Evolutionary conservation across 2,329 filamentous ascomycete species (phyloP), one percentile per base, ranked within the genome.

Genomic region (Ascochyta pisi): DNA sequence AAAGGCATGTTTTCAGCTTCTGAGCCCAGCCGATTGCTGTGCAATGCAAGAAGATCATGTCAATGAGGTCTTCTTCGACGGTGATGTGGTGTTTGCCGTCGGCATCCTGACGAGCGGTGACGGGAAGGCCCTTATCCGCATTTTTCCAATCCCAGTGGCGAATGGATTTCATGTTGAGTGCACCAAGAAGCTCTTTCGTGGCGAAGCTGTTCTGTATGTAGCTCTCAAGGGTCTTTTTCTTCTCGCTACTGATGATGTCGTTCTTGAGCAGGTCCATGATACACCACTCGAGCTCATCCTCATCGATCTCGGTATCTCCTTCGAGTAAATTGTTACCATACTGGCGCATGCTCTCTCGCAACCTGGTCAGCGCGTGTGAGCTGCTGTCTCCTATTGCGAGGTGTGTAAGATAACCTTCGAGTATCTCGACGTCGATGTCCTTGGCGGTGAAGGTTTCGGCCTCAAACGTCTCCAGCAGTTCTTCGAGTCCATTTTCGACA

Each of bases 401-500:
- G 7, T 26, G 37, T 1, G 35, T 29, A 0, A 73, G 67, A 38
- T 69, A 71, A 1, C 35, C 43, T 31, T 70, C 53, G 9, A 73
- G 60, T 2, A 51, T 55, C 0, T 65, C 56, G 29, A 22, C 42
- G 34, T 73, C 50, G 10, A 68, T 51, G 5, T 67, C 41, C 3
- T 63, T 65, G 0, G 43, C 22, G 1, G 54, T 52, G 42, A 67
- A 68, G 0, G 63, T 52, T 13, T 61, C 54, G 9, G 62, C 47
- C 31, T 71, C 64, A 15, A 74, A 71, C 7, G 73, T 76, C 1
- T 77, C 74, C 19, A 84, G 78, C 58, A 83, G 79, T 51, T 82
- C 76, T 50, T 83, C 80, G 76, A 84, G 83, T 61, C 84, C 82
- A 15, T 81, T 76, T 2, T 83, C 84, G 12, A 85, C 75, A 6